Percentiles rank a stretch among this genome's conserved stretches.
Conservation (phyloP, 768 basidiomycete genomes). For the Crassisporium funariophilum region DNA sequence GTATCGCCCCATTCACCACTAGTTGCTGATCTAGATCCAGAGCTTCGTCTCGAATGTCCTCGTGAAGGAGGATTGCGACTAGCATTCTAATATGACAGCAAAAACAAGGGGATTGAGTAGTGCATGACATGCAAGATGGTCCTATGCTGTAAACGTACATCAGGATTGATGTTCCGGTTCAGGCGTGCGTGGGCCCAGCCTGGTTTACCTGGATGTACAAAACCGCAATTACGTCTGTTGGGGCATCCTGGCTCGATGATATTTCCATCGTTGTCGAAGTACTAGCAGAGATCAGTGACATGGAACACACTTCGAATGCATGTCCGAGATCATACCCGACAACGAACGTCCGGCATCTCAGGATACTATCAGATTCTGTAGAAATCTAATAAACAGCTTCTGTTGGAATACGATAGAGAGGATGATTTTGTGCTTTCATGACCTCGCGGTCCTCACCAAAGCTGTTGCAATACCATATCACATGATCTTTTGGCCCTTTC, state of each 20-base stretch:
- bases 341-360: background rate
- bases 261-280: slow-evolving; percentile 23
- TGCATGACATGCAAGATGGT: too few species aligned
- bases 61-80: background rate
- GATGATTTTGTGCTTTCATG: too few species aligned
- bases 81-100: background rate
- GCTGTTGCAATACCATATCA: too few species aligned
- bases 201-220: slow-evolving; percentile 26
- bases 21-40: background rate
- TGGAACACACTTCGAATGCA: background rate
- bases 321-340: background rate
- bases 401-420: too few species aligned
- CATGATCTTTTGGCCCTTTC: background rate
- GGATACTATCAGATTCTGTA: background rate
- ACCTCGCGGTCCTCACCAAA: too few species aligned
- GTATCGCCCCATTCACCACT: background rate
- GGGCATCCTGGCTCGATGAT: slow-evolving; percentile 18
- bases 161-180: background rate
- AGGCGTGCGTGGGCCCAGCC: slow-evolving; percentile 19
- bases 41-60: background rate
- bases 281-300: slow-evolving; percentile 9
- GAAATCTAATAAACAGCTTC: too few species aligned
- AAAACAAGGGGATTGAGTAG: too few species aligned
- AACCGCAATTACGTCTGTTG: slow-evolving; percentile 18
- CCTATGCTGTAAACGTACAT: too few species aligned